Percentiles rank a stretch among this genome's conserved stretches.
Conservation (phyloP, 2,329 filamentous ascomycete species). For the Diaporthe citriasiana region DNA sequence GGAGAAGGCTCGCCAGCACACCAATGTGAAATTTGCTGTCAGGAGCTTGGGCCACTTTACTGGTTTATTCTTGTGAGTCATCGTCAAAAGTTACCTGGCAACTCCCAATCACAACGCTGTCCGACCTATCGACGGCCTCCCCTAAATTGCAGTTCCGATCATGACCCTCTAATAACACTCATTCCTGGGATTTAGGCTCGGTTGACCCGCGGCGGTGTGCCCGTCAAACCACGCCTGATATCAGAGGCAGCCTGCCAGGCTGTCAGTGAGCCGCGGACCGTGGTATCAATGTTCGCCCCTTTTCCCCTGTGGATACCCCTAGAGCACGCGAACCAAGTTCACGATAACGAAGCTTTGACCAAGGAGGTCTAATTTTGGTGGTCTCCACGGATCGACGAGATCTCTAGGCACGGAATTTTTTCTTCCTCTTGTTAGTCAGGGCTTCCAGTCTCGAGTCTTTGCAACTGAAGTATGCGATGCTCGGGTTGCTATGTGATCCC, state of each 20-base stretch:
- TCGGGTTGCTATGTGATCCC: background rate
- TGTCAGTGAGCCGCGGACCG: conserved; percentile 13
- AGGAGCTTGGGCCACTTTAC: conserved; percentile 18
- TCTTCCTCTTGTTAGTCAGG: background rate
- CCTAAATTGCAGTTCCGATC: conserved; percentile 29
- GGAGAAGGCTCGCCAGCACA: background rate
- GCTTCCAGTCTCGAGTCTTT: background rate
- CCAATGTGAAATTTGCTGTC: background rate
- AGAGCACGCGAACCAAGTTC: conserved; percentile 16
- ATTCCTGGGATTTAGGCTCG: conserved; percentile 32
- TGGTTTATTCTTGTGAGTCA: conserved; percentile 14
- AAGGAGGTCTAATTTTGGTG: conserved; percentile 33
- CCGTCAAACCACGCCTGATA: conserved; percentile 18
- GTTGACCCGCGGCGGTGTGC: conserved; percentile 28
- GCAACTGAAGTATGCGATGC: background rate
- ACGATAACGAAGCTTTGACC: conserved; percentile 37
- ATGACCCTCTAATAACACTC: conserved; percentile 14
- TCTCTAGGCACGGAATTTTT: conserved; percentile 9
- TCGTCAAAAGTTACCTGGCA: conserved; percentile 1
- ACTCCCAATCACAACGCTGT: conserved; percentile 13
- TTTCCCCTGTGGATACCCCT: conserved; percentile 30
- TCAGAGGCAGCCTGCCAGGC: conserved; percentile 22
- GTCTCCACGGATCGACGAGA: conserved; percentile 18
- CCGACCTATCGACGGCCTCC: background rate
- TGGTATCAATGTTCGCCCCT: conserved; percentile 32